Evolutionary conservation across 805 yeast genomes (phyloP).

Genomic region (Clavispora carvajalis): DNA sequence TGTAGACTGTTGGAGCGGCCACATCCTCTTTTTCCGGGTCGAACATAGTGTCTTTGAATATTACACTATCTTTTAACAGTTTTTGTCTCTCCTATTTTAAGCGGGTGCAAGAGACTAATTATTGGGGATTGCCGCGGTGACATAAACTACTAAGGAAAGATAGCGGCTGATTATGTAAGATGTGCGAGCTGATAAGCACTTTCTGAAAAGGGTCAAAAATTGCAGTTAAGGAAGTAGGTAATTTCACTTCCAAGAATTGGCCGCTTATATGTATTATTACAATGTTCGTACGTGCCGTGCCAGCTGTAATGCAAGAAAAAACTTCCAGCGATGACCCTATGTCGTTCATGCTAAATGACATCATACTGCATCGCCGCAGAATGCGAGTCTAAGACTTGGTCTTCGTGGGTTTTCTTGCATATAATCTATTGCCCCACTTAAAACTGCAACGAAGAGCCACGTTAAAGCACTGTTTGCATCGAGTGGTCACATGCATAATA

Average conservation of each 20-base stretch:
- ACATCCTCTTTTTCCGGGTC: conserved; percentile 5
- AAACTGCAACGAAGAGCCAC: no score
- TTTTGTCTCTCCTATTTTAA: no score
- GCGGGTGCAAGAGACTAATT: no score
- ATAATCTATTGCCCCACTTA: background rate
- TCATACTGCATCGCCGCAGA: background rate
- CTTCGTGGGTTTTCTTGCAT: background rate
- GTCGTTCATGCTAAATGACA: background rate
- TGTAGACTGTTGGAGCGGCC: conserved; percentile 3
- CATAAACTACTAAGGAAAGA: background rate
- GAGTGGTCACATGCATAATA: no score
- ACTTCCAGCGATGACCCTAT: background rate
- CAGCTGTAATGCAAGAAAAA: background rate
- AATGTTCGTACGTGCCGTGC: background rate
- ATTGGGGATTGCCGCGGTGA: no score
- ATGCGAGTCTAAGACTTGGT: no score
- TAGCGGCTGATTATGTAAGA: background rate
- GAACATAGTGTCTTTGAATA: background rate
- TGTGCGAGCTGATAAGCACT: background rate
- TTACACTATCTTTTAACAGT: no score
- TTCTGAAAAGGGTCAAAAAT: background rate
- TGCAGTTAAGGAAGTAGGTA: background rate
- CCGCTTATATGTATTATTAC: background rate
- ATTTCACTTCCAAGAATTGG: no score
- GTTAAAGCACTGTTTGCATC: no score